Percentiles rank a stretch among this genome's conserved stretches.
Evolutionary conservation across 2,329 filamentous ascomycete species (phyloP).

Genomic region (Neoarthrinium moseri): DNA sequence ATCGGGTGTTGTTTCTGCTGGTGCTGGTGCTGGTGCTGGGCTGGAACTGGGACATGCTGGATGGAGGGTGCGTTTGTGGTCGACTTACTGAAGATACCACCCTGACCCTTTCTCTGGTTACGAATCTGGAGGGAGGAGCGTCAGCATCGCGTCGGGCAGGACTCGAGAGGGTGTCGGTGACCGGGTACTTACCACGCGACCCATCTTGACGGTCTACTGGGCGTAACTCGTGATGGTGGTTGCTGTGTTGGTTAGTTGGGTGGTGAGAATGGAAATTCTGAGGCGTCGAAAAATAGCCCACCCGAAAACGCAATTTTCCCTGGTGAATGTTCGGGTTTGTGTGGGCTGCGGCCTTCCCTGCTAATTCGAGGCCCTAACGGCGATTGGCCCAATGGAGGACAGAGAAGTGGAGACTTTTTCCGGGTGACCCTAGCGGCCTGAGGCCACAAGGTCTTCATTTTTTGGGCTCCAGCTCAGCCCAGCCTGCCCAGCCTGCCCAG

Average conservation of each 20-base stretch:
- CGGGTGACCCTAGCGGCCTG: constrained; percentile 9
- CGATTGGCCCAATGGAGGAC: no score
- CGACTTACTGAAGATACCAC: constrained; percentile 33
- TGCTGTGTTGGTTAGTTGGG: constrained; percentile 22
- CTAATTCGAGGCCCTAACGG: constrained; percentile 11
- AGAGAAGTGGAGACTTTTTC: constrained; percentile 4
- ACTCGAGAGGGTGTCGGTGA: no score
- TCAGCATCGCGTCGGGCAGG: constrained; percentile 13
- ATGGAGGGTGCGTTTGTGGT: not conserved
- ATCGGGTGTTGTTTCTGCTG: no score
- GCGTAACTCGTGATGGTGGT: constrained; percentile 30
- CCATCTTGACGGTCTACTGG: constrained; percentile 32
- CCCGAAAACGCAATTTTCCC: constrained; percentile 26
- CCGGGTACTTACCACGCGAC: constrained; percentile 33
- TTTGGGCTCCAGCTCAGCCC: no score
- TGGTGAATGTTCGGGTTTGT: constrained; percentile 24
- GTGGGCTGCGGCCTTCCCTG: constrained; percentile 26
- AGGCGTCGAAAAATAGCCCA: constrained; percentile 6
- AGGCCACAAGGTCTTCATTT: constrained; percentile 6
- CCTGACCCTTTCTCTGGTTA: constrained; percentile 52
- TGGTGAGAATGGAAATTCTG: constrained; percentile 17
- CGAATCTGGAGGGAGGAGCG: constrained; percentile 48
- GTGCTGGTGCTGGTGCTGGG: no score
- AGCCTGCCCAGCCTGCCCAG: no score
- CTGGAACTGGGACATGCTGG: constrained; percentile 1